Evolutionary conservation across 371 early-diverging fungal species (phyloP), one percentile per base, ranked within the genome.

Genomic region (Rhizopus delemar): DNA sequence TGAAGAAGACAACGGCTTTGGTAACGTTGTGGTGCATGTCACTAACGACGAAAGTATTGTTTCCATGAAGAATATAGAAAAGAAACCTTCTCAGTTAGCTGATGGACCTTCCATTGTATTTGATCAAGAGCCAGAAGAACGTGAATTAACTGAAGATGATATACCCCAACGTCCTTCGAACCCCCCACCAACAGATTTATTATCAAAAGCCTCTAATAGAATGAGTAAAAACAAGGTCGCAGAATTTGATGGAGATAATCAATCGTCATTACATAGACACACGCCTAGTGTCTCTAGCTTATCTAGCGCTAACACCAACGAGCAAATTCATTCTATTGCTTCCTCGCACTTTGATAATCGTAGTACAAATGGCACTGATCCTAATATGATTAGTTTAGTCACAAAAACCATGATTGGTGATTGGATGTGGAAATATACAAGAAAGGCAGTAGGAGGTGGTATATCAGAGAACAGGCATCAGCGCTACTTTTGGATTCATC

Each of bases 371-470:
- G 57, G 39, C 9, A 56, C 57, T 13, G 68, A 62, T 43, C 64
- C 69, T 5, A 59, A 45, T 16, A 57, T 63, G 28, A 77, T 74
- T 28, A 61, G 86, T 41, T 61, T 88, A 28, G 86, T 93, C 43
- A 89, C 92, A 5, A 86, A 88, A 49, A 86, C 88, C 35, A 90
- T 90, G 90, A 82, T 88, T 46, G 91, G 91, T 6, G 84, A 86
- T 38, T 87, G 79, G 62, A 66, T 91, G 68, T 84, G 74, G 71
- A 91, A 91, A 65, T 89, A 83, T 59, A 87, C 87, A 34, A 72
- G 86, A 8, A 77, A 80, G 35, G 63, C 74, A 9, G 76, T 77
- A 49, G 78, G 79, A 4, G 66, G 63, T n/a, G 78, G 78, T 52
- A 71, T 74, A 7, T 80, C 80, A 34, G 88, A 87, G 65, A 82